Conservation (phyloP, 129 eudicot species). For the Arctium lappa region DNA sequence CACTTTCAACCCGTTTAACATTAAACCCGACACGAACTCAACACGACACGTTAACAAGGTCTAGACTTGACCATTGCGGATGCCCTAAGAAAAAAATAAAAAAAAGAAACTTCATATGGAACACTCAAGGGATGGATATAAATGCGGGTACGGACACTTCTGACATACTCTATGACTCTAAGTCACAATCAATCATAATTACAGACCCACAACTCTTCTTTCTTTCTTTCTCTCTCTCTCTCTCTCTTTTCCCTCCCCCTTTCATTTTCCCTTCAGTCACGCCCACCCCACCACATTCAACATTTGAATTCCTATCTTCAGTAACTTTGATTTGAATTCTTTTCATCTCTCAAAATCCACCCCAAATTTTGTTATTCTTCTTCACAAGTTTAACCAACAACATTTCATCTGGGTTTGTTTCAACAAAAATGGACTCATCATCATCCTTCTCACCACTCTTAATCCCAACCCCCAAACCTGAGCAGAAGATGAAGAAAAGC, state of each 20-base stretch:
- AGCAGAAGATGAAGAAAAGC: constrained; percentile 3
- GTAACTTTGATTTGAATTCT: background rate
- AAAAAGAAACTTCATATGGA: background rate
- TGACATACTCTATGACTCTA: background rate
- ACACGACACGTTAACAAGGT: too few relatives aligned
- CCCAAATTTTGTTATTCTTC: too few relatives aligned
- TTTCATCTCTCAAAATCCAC: background rate
- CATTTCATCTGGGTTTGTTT: background rate
- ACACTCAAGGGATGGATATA: background rate
- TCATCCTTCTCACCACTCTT: background rate
- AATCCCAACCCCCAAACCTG: background rate
- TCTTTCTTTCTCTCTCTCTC: background rate
- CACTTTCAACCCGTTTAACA: too few relatives aligned
- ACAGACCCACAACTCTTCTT: background rate
- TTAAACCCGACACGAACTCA: too few relatives aligned
- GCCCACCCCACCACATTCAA: background rate
- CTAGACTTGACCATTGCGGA: too few relatives aligned
- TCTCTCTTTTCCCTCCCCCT: too few relatives aligned
- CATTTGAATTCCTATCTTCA: background rate
- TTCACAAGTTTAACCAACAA: too few relatives aligned
- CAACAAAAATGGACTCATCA: background rate
- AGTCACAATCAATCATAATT: constrained; percentile 1
- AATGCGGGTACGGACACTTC: background rate
- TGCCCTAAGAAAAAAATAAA: background rate
- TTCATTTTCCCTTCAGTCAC: background rate